Evolutionary conservation across 129 eudicot species (phyloP), one percentile per base, ranked within the genome.

Genomic region (Chrysanthemum makinoi): DNA sequence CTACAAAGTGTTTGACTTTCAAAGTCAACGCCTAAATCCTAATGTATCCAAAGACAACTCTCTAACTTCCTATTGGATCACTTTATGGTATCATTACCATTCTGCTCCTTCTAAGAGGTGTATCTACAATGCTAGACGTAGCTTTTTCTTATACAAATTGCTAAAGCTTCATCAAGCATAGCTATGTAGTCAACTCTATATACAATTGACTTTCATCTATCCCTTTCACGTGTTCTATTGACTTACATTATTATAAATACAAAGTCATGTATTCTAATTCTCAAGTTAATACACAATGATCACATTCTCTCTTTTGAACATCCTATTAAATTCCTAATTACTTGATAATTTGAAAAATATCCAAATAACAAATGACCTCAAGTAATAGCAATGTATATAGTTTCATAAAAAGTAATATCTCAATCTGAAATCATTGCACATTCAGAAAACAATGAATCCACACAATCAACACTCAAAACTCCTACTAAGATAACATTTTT

Each of bases 401-500:
- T 68, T 15, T 4, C 48, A 69, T 6, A 66, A 16, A 49, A 67
- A 67, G 11, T 67, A 43, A 3, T 57, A 68, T 52, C 62, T 52
- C 73, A 52, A 30, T 52, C 10, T 22, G 49, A 68, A 10, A 58
- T 58, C 5, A 68, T 60, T 28, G 5, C n/a, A 72, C 24, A 10
- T 35, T 72, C 69, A 48, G 16, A 33, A 4, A 53, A 51, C 22
- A 9, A 35, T 2, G 44, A 16, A 65, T 54, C 65, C 77, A 61
- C 26, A 47, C 14, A 65, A 66, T 54, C 66, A 53, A 74, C 47
- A 65, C 11, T 16, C 13, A 66, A 54, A 20, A 52, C 55, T 33
- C 46, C 65, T 51, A 35, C 54, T 19, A 13, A 74, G 14, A 10
- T 14, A 26, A 17, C 60, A 24, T 60, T 65, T n/a, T n/a, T n/a